Conservation (phyloP, 306 rosid species). For the Corylus heterophylla region DNA sequence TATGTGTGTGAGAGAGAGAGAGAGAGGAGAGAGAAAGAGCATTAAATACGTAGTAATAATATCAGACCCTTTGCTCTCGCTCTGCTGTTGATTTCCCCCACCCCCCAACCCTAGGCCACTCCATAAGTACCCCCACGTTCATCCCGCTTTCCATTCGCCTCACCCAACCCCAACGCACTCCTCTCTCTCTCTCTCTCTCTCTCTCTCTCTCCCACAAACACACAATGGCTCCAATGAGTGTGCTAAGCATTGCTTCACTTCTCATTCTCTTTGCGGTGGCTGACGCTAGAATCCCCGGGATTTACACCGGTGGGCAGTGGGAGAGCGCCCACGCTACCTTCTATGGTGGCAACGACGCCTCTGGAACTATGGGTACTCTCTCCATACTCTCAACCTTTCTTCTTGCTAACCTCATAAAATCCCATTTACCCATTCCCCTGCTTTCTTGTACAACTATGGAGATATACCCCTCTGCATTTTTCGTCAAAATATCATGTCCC, state of each 20-base stretch:
- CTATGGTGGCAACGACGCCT: conserved; percentile 97
- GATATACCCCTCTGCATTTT: not conserved
- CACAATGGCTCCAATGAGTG: conserved; percentile 50
- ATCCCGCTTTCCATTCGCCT: conserved; percentile 38
- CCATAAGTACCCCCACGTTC: conserved; percentile 74
- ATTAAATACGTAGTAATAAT: conserved; percentile 31
- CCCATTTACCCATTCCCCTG: not conserved
- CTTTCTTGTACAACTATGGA: not conserved
- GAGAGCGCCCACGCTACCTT: conserved; percentile 88
- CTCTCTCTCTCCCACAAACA: not conserved
- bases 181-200: not conserved
- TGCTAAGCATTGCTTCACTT: conserved; percentile 54
- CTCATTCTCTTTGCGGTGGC: conserved; percentile 41
- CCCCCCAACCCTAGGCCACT: conserved; percentile 25
- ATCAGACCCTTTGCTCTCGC: not conserved
- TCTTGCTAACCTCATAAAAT: not conserved
- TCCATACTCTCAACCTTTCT: not conserved
- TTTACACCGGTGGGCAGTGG: conserved; percentile 74
- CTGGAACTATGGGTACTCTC: conserved; percentile 88
- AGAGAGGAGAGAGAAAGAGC: not conserved
- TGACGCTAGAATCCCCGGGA: conserved; percentile 75
- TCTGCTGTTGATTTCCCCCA: conserved; percentile 20
- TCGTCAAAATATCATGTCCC: not conserved
- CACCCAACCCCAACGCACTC: conserved; percentile 24
- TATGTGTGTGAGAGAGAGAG: not conserved